Evolutionary conservation across 805 yeast species (phyloP).

Genomic region (Candida tallmaniae): DNA sequence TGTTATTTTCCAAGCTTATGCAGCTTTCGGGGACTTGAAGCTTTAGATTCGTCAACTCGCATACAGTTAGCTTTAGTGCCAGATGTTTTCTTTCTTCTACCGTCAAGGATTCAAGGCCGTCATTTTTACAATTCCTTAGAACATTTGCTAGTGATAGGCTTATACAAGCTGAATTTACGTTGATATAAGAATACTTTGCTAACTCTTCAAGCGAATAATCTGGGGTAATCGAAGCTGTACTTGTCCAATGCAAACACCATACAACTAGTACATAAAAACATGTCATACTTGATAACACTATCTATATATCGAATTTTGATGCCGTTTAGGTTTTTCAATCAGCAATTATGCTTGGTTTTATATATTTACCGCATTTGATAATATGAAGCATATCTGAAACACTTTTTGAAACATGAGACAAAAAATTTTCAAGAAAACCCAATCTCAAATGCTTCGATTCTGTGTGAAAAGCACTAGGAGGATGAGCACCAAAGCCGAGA

Average conservation of each 20-base stretch:
- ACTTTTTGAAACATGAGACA: too few species aligned
- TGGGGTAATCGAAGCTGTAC: too few species aligned
- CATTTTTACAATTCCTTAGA: constrained; percentile 35
- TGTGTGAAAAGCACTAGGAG: background rate
- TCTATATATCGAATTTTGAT: too few species aligned
- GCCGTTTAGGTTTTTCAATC: too few species aligned
- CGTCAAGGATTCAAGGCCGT: constrained; percentile 36
- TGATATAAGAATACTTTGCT: constrained; percentile 1
- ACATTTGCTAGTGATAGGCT: constrained; percentile 37
- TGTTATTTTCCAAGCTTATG: constrained; percentile 9
- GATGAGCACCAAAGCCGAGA: background rate
- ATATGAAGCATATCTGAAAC: too few species aligned
- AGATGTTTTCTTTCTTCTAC: constrained; percentile 28
- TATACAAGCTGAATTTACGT: constrained; percentile 25
- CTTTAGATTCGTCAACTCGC: constrained; percentile 50
- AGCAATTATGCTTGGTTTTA: too few species aligned
- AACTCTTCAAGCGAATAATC: constrained; percentile 5
- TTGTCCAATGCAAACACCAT: too few species aligned
- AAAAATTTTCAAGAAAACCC: too few species aligned
- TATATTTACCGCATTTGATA: too few species aligned
- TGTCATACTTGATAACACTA: too few species aligned
- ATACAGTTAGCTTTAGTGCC: constrained; percentile 48
- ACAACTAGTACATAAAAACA: too few species aligned
- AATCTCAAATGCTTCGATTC: too few species aligned
- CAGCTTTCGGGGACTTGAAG: constrained; percentile 31